These are phyloP conservation scores for Corylus americana DNA, from an alignment of 306 rosid species.

Conservation along the genomic window DNA sequence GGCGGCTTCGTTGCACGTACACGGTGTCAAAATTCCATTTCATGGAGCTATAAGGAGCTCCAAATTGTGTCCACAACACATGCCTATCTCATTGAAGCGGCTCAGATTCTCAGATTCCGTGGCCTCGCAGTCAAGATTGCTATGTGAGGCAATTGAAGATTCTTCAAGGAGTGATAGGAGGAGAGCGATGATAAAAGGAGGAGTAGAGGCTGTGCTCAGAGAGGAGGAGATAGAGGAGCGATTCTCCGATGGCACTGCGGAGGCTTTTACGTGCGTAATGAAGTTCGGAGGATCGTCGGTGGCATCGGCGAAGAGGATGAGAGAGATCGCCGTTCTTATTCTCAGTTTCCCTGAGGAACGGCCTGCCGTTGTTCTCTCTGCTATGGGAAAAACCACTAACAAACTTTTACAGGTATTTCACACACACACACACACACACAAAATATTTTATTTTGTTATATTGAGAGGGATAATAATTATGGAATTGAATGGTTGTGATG, in stretches of 20 bases:
- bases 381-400: constrained; percentile 95
- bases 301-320: constrained; percentile 80
- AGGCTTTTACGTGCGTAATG: constrained; percentile 69
- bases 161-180: not conserved
- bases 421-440: too few relatives aligned
- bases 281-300: constrained; percentile 96
- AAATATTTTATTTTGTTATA: not conserved
- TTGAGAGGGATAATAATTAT: not conserved
- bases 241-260: constrained; percentile 38
- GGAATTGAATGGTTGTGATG: constrained; percentile 28
- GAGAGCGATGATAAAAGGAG: constrained; percentile 2
- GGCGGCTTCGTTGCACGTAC: constrained; percentile 28
- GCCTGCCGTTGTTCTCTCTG: constrained; percentile 87
- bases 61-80: not conserved
- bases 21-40: constrained; percentile 14
- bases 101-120: not conserved
- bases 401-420: constrained; percentile 67
- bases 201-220: constrained; percentile 29
- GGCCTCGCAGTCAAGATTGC: not conserved
- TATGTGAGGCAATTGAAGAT: constrained; percentile 4
- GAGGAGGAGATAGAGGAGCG: constrained; percentile 28
- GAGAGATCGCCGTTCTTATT: constrained; percentile 73
- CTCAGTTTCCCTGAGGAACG: constrained; percentile 77
- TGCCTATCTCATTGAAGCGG: not conserved
- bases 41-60: not conserved